These are phyloP conservation scores for Suillus brevipes DNA, from an alignment of 768 basidiomycete species.

Conservation along the genomic window DNA sequence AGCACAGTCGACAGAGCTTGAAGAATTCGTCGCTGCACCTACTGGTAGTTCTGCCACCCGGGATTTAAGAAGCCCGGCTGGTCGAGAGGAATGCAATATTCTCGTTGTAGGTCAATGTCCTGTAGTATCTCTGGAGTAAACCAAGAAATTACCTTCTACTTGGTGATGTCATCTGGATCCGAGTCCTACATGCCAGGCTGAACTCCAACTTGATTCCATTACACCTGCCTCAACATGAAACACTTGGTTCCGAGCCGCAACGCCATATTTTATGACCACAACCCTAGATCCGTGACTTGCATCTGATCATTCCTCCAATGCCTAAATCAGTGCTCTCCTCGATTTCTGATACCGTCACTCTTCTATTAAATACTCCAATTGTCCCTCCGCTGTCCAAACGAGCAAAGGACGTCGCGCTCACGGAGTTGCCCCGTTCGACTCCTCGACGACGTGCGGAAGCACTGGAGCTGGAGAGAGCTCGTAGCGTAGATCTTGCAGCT, in stretches of 20 bases:
- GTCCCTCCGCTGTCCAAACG: slow-evolving; percentile 8
- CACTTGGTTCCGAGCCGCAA: no score
- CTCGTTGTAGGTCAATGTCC: neutral
- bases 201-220: neutral
- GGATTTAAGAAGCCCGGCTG: neutral
- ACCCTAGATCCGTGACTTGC: neutral
- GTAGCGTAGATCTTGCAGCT: slow-evolving; percentile 6
- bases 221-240: neutral
- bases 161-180: neutral
- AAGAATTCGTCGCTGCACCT: neutral
- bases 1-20: neutral
- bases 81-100: neutral
- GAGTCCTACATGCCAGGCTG: neutral
- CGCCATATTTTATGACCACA: neutral
- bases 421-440: slow-evolving; percentile 16
- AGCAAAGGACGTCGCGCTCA: slow-evolving; percentile 18
- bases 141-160: neutral
- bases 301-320: neutral
- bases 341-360: slow-evolving; percentile 14
- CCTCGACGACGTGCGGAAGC: neutral
- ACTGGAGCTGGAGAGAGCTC: slow-evolving; percentile 1
- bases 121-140: neutral
- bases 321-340: slow-evolving; percentile 16
- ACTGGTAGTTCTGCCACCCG: neutral
- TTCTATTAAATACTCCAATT: slow-evolving; percentile 28